A percentile compares a stretch with the other conserved stretches of the same genome.
These are phyloP conservation scores for Vigna mungo DNA, from an alignment of 306 rosid genomes.

Conservation along the genomic window DNA sequence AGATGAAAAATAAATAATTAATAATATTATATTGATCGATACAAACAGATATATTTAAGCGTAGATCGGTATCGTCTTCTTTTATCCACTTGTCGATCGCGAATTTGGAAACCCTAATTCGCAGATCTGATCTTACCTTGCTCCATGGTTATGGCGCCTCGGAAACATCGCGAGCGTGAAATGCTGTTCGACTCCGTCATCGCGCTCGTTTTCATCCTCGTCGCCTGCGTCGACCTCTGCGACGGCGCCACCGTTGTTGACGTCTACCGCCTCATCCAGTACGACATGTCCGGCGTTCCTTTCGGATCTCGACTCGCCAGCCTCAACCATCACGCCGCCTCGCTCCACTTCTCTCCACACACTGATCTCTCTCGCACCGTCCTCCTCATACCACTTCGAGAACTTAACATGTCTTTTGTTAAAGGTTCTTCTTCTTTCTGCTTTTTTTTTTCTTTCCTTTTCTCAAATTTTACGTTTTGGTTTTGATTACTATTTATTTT, in stretches of 20 bases:
- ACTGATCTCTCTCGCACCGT: constrained; percentile 98
- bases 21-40: background rate
- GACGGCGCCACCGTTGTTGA: constrained; percentile 98
- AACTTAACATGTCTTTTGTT: constrained; percentile 80
- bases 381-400: constrained; percentile 81
- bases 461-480: background rate
- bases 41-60: constrained; percentile 4
- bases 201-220: constrained; percentile 74
- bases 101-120: constrained; percentile 60
- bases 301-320: constrained; percentile 96
- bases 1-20: background rate
- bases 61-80: constrained; percentile 33
- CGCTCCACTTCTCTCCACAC: constrained; percentile 76
- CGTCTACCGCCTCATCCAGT: constrained; percentile 91
- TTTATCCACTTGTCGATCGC: constrained; percentile 14
- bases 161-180: constrained; percentile 59
- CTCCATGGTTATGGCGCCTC: constrained; percentile 52
- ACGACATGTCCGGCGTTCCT: constrained; percentile 85
- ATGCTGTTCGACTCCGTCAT: constrained; percentile 77
- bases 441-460: background rate
- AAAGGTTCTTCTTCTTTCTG: constrained; percentile 55
- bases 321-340: constrained; percentile 92
- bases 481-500: background rate
- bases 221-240: constrained; percentile 91
- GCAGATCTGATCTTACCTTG: constrained; percentile 41